These are phyloP conservation scores for Beauveria sp. DNA, from an alignment of 2,329 filamentous ascomycete species.

Conservation along the genomic window DNA sequence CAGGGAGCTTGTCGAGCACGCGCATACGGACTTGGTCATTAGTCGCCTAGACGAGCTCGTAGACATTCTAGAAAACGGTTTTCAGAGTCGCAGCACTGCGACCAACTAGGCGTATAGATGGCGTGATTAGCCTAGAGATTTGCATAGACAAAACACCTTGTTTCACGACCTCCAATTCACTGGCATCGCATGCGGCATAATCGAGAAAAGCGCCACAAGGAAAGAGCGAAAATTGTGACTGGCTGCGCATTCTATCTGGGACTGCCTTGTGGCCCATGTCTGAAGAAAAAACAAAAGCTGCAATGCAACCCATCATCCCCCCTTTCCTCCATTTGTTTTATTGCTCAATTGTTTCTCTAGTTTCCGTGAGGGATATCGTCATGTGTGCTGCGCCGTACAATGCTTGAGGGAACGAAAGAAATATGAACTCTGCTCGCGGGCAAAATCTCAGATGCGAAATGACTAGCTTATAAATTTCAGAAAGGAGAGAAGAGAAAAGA, in stretches of 20 bases:
- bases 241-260: constrained; percentile 9
- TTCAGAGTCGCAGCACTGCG: constrained; percentile 43
- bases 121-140: neutral
- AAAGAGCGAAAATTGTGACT: neutral
- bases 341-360: neutral
- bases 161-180: neutral
- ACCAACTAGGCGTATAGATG: neutral
- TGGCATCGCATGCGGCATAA: neutral
- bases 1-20: constrained; percentile 57
- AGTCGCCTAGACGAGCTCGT: constrained; percentile 68
- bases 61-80: constrained; percentile 65
- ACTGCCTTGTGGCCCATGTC: constrained; percentile 8
- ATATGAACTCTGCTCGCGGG: constrained; percentile 3
- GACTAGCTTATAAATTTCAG: neutral
- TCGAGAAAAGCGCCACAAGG: neutral
- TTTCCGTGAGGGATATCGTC: constrained; percentile 9
- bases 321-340: neutral
- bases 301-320: neutral
- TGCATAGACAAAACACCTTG: neutral
- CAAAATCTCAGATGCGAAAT: constrained; percentile 1
- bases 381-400: constrained; percentile 11
- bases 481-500: neutral
- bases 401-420: constrained; percentile 6
- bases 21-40: constrained; percentile 71
- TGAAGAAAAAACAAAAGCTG: neutral